Percentiles rank a stretch among this genome's conserved stretches.
These are phyloP conservation scores for Oryza australiensis DNA, from an alignment of 176 grass and related monocot species.

Conservation along the genomic window DNA sequence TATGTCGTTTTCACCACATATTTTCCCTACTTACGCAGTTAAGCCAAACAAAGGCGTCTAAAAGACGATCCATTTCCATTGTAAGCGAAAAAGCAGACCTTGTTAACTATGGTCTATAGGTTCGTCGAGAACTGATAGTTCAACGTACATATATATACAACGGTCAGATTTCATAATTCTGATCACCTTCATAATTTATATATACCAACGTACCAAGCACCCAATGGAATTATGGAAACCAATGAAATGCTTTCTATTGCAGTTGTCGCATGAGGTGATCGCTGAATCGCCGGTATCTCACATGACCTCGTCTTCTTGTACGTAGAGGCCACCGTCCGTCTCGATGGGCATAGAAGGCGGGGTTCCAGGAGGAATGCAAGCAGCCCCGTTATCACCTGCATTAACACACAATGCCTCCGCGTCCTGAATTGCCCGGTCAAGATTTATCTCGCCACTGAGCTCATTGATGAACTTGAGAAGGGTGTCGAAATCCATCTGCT, in stretches of 20 bases:
- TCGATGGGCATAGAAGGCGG: slow-evolving; percentile 83
- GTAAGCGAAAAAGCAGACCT: slow-evolving; percentile 2
- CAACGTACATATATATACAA: slow-evolving; percentile 33
- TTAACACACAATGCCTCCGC: slow-evolving; percentile 69
- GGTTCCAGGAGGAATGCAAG: slow-evolving; percentile 85
- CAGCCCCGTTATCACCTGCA: slow-evolving; percentile 67
- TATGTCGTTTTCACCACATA: too few species aligned
- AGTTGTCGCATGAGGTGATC: not conserved
- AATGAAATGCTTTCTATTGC: not conserved
- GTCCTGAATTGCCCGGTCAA: slow-evolving; percentile 71
- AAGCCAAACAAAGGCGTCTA: not conserved
- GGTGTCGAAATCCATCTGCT: slow-evolving; percentile 96
- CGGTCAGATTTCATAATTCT: slow-evolving; percentile 4
- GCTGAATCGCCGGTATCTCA: slow-evolving; percentile 20
- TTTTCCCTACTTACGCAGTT: too few species aligned
- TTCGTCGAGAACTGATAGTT: not conserved
- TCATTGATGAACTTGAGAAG: slow-evolving; percentile 99
- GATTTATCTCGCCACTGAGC: slow-evolving; percentile 80
- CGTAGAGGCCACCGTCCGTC: slow-evolving; percentile 68
- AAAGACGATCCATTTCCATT: slow-evolving; percentile 16
- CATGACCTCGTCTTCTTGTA: slow-evolving; percentile 78
- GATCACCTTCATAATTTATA: slow-evolving; percentile 4
- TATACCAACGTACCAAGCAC: not conserved
- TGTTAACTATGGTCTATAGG: not conserved
- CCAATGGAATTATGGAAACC: not conserved